These are phyloP conservation scores for Leishmania tarentolae DNA, from an alignment of 208 protist genomes.

Conservation along the genomic window DNA sequence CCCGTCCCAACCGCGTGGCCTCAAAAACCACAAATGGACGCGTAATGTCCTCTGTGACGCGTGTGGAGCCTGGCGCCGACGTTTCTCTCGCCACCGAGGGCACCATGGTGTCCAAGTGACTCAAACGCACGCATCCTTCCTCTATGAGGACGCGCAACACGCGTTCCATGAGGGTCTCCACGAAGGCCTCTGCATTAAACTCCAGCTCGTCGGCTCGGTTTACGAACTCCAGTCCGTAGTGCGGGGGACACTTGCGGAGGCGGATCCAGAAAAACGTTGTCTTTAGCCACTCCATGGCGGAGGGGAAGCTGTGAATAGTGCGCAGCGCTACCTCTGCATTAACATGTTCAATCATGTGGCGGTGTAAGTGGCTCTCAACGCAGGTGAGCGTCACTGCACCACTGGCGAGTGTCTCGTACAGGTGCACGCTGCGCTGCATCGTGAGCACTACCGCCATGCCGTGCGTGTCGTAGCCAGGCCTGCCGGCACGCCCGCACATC, in stretches of 20 bases:
- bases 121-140: constrained; percentile 55
- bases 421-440: constrained; percentile 42
- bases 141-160: constrained; percentile 59
- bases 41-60: not conserved
- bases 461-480: constrained; percentile 82
- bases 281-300: constrained; percentile 84
- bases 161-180: constrained; percentile 63
- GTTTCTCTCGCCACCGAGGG: not conserved
- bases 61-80: not conserved
- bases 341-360: constrained; percentile 92
- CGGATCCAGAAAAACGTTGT: constrained; percentile 93
- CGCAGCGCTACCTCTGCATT: constrained; percentile 94
- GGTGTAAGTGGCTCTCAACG: constrained; percentile 84
- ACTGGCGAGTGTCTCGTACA: constrained; percentile 66
- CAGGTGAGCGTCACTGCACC: constrained; percentile 34
- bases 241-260: constrained; percentile 55
- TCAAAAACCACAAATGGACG: constrained; percentile 12
- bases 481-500: constrained; percentile 96
- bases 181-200: constrained; percentile 62
- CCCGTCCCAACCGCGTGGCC: constrained; percentile 22
- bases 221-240: constrained; percentile 77
- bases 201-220: constrained; percentile 41
- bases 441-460: constrained; percentile 93
- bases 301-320: constrained; percentile 79
- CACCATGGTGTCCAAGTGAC: not conserved